phyloP scores from a whole-genome alignment of 768 basidiomycete genomes.

The Boletus rex-veris region DNA sequence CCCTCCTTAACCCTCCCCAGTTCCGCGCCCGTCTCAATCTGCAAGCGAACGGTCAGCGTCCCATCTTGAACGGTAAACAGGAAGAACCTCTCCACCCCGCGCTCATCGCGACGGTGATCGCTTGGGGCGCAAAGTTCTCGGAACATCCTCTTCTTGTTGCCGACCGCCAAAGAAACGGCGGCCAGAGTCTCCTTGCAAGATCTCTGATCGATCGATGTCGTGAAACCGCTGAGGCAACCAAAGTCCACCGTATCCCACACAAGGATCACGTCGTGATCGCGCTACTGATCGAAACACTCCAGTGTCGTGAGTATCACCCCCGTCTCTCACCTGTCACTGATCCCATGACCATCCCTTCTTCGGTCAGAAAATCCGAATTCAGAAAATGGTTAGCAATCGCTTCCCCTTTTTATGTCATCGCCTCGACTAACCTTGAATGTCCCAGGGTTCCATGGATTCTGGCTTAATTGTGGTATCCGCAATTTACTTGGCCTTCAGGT shows the following conservation, averaged over 20 bases:
- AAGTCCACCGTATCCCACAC: conserved; percentile 77
- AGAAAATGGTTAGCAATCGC: conserved; percentile 52
- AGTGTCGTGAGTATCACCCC: conserved; percentile 70
- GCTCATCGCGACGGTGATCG: conserved; percentile 80
- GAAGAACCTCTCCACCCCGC: conserved; percentile 61
- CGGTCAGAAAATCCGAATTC: conserved; percentile 67
- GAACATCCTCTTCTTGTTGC: conserved; percentile 82
- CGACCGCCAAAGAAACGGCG: conserved; percentile 67
- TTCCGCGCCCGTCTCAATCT: conserved; percentile 71
- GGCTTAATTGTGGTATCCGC: conserved; percentile 74
- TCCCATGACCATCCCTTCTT: conserved; percentile 6
- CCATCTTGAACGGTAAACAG: conserved; percentile 19
- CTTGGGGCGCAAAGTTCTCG: conserved; percentile 92
- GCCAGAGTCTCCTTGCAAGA: conserved; percentile 76
- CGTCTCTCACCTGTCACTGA: background rate
- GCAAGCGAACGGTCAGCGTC: conserved; percentile 25
- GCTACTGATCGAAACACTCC: conserved; percentile 76
- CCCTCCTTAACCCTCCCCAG: conserved; percentile 78
- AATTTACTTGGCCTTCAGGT: conserved; percentile 77
- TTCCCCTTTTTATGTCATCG: conserved; percentile 12
- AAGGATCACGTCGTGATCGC: conserved; percentile 81
- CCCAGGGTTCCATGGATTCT: conserved; percentile 80
- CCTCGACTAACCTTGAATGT: conserved; percentile 15
- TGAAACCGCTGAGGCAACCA: conserved; percentile 82
- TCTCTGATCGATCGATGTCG: conserved; percentile 75